Evolutionary conservation across 768 basidiomycete genomes (phyloP).

Genomic region (Collybiopsis confluens): DNA sequence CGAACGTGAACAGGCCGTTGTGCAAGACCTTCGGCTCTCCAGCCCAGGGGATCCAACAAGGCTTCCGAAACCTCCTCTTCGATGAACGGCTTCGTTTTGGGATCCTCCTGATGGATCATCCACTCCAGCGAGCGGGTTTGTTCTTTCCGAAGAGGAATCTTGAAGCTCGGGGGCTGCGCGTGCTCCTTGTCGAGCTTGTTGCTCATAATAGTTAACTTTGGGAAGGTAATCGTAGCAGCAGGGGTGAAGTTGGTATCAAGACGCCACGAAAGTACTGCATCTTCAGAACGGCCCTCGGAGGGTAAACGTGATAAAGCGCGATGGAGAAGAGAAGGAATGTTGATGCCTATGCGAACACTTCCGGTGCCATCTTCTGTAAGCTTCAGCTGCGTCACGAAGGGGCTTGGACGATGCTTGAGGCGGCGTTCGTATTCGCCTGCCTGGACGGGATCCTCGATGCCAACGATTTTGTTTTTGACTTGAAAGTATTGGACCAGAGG

Average conservation of each 20-base stretch:
- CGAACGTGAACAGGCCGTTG: slow-evolving; percentile 69
- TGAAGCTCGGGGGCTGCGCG: slow-evolving; percentile 76
- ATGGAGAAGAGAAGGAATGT: slow-evolving; percentile 82
- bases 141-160: slow-evolving; percentile 68
- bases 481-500: slow-evolving; percentile 77
- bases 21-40: slow-evolving; percentile 92
- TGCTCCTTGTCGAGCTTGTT: slow-evolving; percentile 73
- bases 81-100: slow-evolving; percentile 64
- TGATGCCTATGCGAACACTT: slow-evolving; percentile 79
- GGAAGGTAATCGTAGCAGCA: slow-evolving; percentile 49
- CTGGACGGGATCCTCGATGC: slow-evolving; percentile 80
- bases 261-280: slow-evolving; percentile 66
- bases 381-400: slow-evolving; percentile 83
- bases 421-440: slow-evolving; percentile 88
- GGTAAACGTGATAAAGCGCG: slow-evolving; percentile 82
- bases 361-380: slow-evolving; percentile 60
- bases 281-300: slow-evolving; percentile 40
- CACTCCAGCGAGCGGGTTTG: slow-evolving; percentile 88
- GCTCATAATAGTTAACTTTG: slow-evolving; percentile 67
- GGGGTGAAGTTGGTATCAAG: slow-evolving; percentile 77
- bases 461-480: slow-evolving; percentile 49
- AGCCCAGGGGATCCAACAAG: slow-evolving; percentile 78
- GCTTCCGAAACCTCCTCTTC: slow-evolving; percentile 96
- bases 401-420: slow-evolving; percentile 79
- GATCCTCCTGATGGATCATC: slow-evolving; percentile 83